Percentiles rank a stretch among this genome's conserved stretches.
These are phyloP conservation scores for Nothomitra cinnamomea DNA, from an alignment of 2,329 filamentous ascomycete genomes.

Conservation along the genomic window DNA sequence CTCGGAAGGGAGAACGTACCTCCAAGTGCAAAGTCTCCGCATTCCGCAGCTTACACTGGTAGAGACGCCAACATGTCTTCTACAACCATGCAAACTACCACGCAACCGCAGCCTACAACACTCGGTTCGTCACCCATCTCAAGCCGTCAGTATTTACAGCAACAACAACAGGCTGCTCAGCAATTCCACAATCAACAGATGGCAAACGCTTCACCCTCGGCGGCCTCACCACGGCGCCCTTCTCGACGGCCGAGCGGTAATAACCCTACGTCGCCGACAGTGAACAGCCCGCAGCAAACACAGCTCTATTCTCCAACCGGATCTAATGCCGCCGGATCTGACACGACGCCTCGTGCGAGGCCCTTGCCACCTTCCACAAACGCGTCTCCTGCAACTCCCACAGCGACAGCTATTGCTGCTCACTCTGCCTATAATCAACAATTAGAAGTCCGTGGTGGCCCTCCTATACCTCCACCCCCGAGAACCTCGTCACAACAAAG, in stretches of 20 bases:
- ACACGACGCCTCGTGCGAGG: conserved; percentile 5
- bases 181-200: conserved; percentile 14
- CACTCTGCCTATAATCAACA: not conserved
- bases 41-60: not conserved
- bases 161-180: conserved; percentile 9
- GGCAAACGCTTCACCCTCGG: conserved; percentile 16
- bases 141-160: conserved; percentile 16
- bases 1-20: not conserved
- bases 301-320: conserved; percentile 18
- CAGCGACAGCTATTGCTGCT: not conserved
- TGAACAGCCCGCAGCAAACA: conserved; percentile 20
- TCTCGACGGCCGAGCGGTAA: conserved; percentile 22
- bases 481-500: conserved; percentile 61
- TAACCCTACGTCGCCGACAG: conserved; percentile 20
- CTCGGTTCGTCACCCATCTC: conserved; percentile 13
- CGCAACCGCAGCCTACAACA: not conserved
- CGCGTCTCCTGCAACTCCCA: not conserved
- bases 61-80: not conserved
- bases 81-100: not conserved
- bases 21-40: not conserved
- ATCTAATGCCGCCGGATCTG: conserved; percentile 17
- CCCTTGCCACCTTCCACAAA: not conserved
- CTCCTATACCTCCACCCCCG: conserved; percentile 54
- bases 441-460: conserved; percentile 17
- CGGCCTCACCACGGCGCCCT: conserved; percentile 21